A percentile compares a stretch with the other conserved stretches of the same genome.
These are phyloP conservation scores for Fusarium succisae DNA, from an alignment of 2,329 filamentous ascomycete species.

Conservation along the genomic window DNA sequence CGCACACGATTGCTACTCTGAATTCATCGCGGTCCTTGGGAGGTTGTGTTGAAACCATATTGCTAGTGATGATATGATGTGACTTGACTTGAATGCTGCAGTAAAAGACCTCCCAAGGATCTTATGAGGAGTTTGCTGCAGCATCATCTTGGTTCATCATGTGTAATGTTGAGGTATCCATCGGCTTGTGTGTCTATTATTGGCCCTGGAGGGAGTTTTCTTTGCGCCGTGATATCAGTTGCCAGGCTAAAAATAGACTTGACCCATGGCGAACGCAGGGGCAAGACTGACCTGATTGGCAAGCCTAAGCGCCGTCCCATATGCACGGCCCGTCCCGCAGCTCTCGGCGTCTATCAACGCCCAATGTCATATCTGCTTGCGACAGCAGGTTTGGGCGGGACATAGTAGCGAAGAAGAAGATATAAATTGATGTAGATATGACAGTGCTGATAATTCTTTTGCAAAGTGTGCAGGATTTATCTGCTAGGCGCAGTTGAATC, in stretches of 20 bases:
- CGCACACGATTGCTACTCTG: not conserved
- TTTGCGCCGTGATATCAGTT: not conserved
- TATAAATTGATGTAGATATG: accelerated
- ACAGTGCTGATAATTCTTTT: too few species aligned
- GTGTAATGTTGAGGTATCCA: not conserved
- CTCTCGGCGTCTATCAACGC: not conserved
- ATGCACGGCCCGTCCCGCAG: not conserved
- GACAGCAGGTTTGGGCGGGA: not conserved
- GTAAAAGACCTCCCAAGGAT: not conserved
- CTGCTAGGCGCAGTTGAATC: too few species aligned
- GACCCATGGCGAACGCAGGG: not conserved
- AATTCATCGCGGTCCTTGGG: not conserved
- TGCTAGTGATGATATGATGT: not conserved
- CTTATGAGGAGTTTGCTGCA: not conserved
- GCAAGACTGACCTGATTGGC: not conserved
- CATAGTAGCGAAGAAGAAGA: accelerated
- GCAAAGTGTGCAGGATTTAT: too few species aligned
- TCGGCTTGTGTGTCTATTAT: accelerated
- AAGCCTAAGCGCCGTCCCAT: not conserved
- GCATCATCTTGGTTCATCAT: not conserved
- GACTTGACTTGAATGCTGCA: not conserved
- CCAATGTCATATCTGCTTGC: too few species aligned
- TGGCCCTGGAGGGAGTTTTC: accelerated
- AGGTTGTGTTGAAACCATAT: not conserved
- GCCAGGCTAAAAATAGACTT: not conserved